A percentile compares a stretch with the other conserved stretches of the same genome.
Conservation (phyloP, 2,329 filamentous ascomycete species). For the Beauveria scarabaeidicola region DNA sequence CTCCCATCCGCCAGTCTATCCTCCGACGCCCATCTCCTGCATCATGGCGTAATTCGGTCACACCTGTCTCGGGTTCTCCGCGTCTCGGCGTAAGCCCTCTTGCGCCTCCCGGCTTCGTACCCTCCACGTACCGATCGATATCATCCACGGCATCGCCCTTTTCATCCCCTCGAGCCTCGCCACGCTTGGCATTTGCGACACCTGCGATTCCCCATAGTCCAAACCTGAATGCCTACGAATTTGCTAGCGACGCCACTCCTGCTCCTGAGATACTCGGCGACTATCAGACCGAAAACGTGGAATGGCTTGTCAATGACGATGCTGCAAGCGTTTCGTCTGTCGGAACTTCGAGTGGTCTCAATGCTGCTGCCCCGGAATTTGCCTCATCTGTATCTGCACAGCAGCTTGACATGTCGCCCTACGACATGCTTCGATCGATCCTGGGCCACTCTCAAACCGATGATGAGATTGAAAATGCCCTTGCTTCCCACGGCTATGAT, state of each 20-base stretch:
- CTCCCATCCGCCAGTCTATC: conserved; percentile 78
- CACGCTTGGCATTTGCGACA: conserved; percentile 79
- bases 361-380: conserved; percentile 75
- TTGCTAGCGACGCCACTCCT: conserved; percentile 71
- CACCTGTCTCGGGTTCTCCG: conserved; percentile 75
- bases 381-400: conserved; percentile 44
- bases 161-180: conserved; percentile 86
- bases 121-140: conserved; percentile 64
- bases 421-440: conserved; percentile 94
- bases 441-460: conserved; percentile 82
- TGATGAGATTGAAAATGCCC: conserved; percentile 87
- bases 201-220: conserved; percentile 91
- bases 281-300: conserved; percentile 86
- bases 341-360: conserved; percentile 61
- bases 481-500: conserved; percentile 86
- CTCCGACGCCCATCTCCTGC: conserved; percentile 87
- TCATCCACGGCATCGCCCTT: conserved; percentile 82
- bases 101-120: conserved; percentile 74
- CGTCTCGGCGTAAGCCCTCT: conserved; percentile 74
- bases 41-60: conserved; percentile 79
- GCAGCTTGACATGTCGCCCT: conserved; percentile 89
- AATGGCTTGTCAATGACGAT: conserved; percentile 92
- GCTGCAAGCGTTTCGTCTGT: conserved; percentile 73
- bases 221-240: conserved; percentile 89
- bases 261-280: conserved; percentile 83